These are phyloP conservation scores for Bisporella sp. DNA, from an alignment of 2,329 filamentous ascomycete genomes.

Conservation along the genomic window DNA sequence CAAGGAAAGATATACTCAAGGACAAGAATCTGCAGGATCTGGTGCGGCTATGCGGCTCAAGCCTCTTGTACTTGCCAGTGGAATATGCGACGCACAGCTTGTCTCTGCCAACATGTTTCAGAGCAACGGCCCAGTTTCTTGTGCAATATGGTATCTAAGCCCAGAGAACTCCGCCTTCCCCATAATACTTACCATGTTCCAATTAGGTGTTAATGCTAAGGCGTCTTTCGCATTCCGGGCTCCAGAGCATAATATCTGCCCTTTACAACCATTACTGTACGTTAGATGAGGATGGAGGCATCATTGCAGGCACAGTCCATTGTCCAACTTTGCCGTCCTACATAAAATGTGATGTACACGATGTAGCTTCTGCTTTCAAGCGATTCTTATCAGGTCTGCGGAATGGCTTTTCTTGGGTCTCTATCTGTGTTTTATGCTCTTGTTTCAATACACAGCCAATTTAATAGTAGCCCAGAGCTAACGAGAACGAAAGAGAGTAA, in stretches of 20 bases:
- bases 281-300: constrained; percentile 38
- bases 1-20: constrained; percentile 39
- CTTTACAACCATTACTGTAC: constrained; percentile 59
- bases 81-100: constrained; percentile 52
- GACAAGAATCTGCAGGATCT: constrained; percentile 49
- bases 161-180: constrained; percentile 3
- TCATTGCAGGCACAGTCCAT: constrained; percentile 49
- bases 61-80: constrained; percentile 50
- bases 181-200: constrained; percentile 1
- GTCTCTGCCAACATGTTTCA: constrained; percentile 57
- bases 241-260: constrained; percentile 45
- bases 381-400: constrained; percentile 55
- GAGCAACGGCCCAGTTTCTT: constrained; percentile 58
- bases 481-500: constrained; percentile 47
- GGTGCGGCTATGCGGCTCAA: constrained; percentile 56
- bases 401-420: constrained; percentile 60
- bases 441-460: constrained; percentile 51
- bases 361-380: constrained; percentile 63
- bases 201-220: constrained; percentile 32
- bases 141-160: constrained; percentile 47
- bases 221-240: constrained; percentile 58
- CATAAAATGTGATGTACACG: constrained; percentile 52
- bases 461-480: constrained; percentile 43
- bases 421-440: constrained; percentile 54
- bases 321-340: constrained; percentile 53